phyloP scores from a whole-genome alignment of 2,329 filamentous ascomycete species.

The Aspergillus melleus region DNA sequence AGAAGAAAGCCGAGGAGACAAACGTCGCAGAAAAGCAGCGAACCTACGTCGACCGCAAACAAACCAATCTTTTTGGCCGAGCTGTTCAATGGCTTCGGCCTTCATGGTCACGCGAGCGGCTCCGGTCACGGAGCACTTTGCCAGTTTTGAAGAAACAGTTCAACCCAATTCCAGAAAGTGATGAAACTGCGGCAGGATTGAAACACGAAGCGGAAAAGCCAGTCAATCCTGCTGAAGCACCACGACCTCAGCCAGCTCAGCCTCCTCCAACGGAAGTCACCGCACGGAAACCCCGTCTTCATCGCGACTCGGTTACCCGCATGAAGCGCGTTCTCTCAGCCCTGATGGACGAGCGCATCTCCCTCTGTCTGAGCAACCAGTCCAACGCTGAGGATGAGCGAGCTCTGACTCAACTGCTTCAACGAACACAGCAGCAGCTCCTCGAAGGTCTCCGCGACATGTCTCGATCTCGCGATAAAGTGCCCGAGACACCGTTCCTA shows the following conservation, averaged over 20 bases:
- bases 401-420: background rate
- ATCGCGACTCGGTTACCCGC: background rate
- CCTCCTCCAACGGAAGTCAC: background rate
- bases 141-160: background rate
- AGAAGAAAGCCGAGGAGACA: background rate
- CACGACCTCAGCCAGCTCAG: background rate
- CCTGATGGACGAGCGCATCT: background rate
- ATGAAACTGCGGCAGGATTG: no score
- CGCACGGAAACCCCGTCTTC: background rate
- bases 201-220: background rate
- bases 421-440: background rate
- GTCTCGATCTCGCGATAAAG: background rate
- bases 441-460: background rate
- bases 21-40: background rate
- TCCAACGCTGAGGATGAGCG: background rate
- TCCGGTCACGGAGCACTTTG: background rate
- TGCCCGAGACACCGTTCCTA: background rate
- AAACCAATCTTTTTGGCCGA: background rate
- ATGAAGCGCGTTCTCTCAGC: background rate
- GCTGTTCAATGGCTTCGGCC: background rate
- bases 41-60: background rate
- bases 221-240: background rate
- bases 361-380: background rate
- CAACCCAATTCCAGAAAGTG: background rate
- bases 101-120: background rate